Evolutionary conservation across 1,284 basidiomycete genomes (phyloP).

Genomic region (Apiotrichum gracile): DNA sequence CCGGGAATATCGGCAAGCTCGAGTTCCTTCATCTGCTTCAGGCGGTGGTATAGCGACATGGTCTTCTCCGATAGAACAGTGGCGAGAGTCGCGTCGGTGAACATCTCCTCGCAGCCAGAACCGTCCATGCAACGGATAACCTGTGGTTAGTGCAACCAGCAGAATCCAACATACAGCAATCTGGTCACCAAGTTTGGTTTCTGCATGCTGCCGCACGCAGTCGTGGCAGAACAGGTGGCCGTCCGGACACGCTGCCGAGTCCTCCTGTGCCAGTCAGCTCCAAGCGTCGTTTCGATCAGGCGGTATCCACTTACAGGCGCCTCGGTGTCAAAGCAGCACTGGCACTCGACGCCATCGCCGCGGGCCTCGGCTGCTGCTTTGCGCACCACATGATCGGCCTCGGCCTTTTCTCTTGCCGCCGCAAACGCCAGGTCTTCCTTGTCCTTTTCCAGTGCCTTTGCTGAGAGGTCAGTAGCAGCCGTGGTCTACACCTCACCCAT

Average conservation of each 20-base stretch:
- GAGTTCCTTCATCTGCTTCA: slow-evolving; percentile 67
- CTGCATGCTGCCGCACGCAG: slow-evolving; percentile 52
- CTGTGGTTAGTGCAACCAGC: slow-evolving; percentile 18
- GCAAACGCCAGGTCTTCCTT: slow-evolving; percentile 18
- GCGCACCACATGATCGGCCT: slow-evolving; percentile 19
- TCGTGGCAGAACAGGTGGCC: slow-evolving; percentile 65
- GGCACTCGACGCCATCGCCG: slow-evolving; percentile 64
- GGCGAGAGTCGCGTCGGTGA: slow-evolving; percentile 60
- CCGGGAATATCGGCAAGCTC: slow-evolving; percentile 57
- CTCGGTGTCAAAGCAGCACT: slow-evolving; percentile 70
- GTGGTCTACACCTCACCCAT: slow-evolving; percentile 2
- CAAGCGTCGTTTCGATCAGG: too few relatives aligned
- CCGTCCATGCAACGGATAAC: slow-evolving; percentile 73
- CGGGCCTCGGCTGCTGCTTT: slow-evolving; percentile 47
- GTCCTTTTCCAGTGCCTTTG: slow-evolving; percentile 11
- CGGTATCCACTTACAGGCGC: slow-evolving; percentile 56
- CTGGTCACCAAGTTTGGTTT: slow-evolving; percentile 47
- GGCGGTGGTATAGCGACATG: slow-evolving; percentile 64
- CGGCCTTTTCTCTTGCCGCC: slow-evolving; percentile 23
- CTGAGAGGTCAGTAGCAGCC: slow-evolving; percentile 3
- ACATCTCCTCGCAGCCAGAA: slow-evolving; percentile 62
- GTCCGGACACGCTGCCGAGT: slow-evolving; percentile 78
- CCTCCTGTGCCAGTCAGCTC: slow-evolving; percentile 52
- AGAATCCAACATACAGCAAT: slow-evolving; percentile 25
- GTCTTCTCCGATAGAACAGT: slow-evolving; percentile 55